Base-by-base conservation (phyloP, 305 asterid species). In the Fraxinus platypoda region DNA sequence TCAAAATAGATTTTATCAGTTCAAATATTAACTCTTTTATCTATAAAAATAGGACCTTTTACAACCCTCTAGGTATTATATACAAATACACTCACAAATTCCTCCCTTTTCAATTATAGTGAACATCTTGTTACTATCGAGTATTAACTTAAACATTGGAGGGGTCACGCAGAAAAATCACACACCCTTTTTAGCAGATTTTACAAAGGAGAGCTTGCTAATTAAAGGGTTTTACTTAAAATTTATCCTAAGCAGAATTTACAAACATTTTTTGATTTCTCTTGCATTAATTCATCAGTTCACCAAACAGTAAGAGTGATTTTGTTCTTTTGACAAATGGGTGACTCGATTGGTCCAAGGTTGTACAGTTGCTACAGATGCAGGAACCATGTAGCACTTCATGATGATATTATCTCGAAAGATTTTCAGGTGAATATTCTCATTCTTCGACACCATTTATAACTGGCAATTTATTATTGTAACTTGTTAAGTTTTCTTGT, bases 311-410 rank as follows among this genome's bases (percentile, higher is more conserved):
- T 13, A 46, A 13, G 57, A 46, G 57, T 46, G n/a, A 46, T 46
- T 46, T 34, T 9, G 15, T 52, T 74, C 4, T 15, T 15, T 80
- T 80, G 78, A 31, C 46, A 71, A 64, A 89, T 89, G 88, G 88
- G 85, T 12, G 91, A 86, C 34, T 43, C 75, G 33, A 80, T 83
- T 13, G 86, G 91, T 28, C 91, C 90, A 25, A 81, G 91, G 79
- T 11, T 89, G 54, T 91, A 92, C 86, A 84, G 93, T 85, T 91
- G 97, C 88, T 92, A 85, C 87, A 92, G 88, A 83, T 92, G 97
- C 84, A 84, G 89, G 70, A 91, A 88, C 82, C 90, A 75, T 23
- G 86, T 93, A 73, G 92, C 92, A 57, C 79, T 91, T 78, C 95
- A 89, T 66, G 94, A 91, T 82, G 92, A 91, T 85, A 83, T 91